These are phyloP conservation scores for Corniculantispora saksenae DNA, from an alignment of 2,329 filamentous ascomycete species.

Conservation along the genomic window DNA sequence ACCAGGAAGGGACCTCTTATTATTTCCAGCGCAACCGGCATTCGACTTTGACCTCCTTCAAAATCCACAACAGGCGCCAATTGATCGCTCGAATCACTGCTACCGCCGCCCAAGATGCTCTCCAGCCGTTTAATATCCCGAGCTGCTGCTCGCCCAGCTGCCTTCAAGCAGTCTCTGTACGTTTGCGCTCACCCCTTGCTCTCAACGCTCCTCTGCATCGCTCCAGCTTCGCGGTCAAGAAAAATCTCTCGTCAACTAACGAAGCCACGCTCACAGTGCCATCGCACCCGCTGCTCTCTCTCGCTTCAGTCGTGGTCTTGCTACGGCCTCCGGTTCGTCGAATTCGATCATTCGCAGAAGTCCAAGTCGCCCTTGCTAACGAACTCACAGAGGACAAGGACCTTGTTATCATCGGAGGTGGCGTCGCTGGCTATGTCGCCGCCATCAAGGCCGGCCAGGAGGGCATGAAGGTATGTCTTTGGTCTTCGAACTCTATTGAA, in stretches of 20 bases:
- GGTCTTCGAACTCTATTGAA: not conserved
- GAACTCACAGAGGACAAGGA: conserved; percentile 79
- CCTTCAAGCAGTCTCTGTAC: conserved; percentile 56
- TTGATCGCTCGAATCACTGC: conserved; percentile 29
- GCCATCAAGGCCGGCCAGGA: conserved; percentile 99
- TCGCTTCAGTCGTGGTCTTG: conserved; percentile 60
- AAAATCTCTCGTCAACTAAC: conserved; percentile 27
- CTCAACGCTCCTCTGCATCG: not conserved
- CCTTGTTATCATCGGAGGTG: conserved; percentile 94
- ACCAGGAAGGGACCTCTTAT: conserved; percentile 17
- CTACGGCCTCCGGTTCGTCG: conserved; percentile 56
- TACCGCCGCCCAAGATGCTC: conserved; percentile 52
- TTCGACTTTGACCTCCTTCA: conserved; percentile 15
- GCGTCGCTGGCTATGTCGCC: conserved; percentile 97
- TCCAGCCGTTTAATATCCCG: conserved; percentile 62
- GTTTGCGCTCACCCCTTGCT: conserved; percentile 26
- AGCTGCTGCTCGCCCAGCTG: conserved; percentile 55
- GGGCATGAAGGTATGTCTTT: conserved; percentile 76
- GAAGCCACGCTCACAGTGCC: conserved; percentile 38
- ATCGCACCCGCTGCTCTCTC: conserved; percentile 46
- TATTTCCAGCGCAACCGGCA: conserved; percentile 5
- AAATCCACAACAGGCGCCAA: conserved; percentile 24
- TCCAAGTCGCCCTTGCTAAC: conserved; percentile 39
- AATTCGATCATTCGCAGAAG: conserved; percentile 1
- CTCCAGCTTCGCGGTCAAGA: conserved; percentile 8